Percentiles rank a stretch among this genome's conserved stretches.
These are phyloP conservation scores for Aureobasidium namibiae DNA, from an alignment of 2,329 filamentous ascomycete species.

Conservation along the genomic window DNA sequence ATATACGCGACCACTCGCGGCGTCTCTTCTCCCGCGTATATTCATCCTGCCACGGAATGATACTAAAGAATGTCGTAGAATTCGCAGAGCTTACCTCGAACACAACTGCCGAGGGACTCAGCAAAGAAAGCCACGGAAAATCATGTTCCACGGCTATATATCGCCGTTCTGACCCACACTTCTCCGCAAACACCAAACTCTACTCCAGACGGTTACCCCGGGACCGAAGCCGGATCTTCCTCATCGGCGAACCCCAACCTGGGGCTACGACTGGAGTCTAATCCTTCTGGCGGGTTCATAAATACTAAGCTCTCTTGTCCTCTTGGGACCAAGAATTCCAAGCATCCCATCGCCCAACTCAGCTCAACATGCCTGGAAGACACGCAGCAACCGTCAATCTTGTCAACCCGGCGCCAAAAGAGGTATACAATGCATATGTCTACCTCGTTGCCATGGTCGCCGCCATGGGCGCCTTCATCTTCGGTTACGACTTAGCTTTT, in stretches of 20 bases:
- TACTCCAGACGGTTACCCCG: background rate
- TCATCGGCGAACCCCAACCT: background rate
- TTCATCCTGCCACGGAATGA: background rate
- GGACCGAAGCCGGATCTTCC: background rate
- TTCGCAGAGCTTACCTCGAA: too few species aligned
- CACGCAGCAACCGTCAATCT: slow-evolving; percentile 2
- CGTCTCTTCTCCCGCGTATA: too few species aligned
- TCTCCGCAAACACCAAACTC: background rate
- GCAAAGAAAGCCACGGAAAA: background rate
- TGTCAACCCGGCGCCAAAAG: slow-evolving; percentile 11
- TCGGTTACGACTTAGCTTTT: slow-evolving; percentile 18
- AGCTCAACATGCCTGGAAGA: slow-evolving; percentile 11
- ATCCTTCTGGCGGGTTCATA: background rate
- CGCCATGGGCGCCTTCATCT: slow-evolving; percentile 18
- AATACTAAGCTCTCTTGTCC: background rate
- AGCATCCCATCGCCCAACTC: background rate
- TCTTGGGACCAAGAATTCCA: background rate
- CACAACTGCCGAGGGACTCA: too few species aligned
- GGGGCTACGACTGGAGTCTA: background rate
- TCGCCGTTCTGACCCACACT: background rate
- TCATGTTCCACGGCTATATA: background rate
- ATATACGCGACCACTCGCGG: background rate
- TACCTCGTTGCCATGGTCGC: slow-evolving; percentile 16
- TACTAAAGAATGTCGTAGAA: too few species aligned
- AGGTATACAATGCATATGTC: slow-evolving; percentile 15